Base-by-base conservation (phyloP, 225 moss, liverwort and hornwort genomes). In the Polytrichum commune region DNA sequence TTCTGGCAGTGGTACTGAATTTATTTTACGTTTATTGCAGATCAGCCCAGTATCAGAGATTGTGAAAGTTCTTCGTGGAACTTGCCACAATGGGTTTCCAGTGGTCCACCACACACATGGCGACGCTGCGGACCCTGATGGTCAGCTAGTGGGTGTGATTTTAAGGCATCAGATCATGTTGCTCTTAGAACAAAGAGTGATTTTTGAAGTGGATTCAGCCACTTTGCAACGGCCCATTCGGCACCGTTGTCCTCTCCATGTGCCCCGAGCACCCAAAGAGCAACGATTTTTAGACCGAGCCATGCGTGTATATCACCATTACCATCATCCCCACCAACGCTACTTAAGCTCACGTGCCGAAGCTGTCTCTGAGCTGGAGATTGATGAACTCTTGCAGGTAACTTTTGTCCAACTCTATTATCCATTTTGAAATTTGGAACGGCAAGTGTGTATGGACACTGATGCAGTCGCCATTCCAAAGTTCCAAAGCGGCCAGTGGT, bases 221-320 rank as follows among this genome's bases (percentile, higher is more conserved):
- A 27, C 79, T 3, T 25, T 80, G 69, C 32, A 75, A 62, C 64
- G 69, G 20, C 87, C 84, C 10, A 65, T 77, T 63, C 77, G 75
- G 22, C 75, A 75, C 56, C 63, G 78, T 13, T 38, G 27, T 8
- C 54, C 69, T 55, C 70, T 77, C 18, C 75, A 78, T 53, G 23
- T 79, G 63, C 82, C 79, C 5, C 32, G 73, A 61, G 65, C 77
- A 64, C 77, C 79, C n/a, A 71, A 65, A 5, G 78, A 87, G 79
- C 79, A 85, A 54, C 72, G 53, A 32, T 82, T 76, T 61, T 74
- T 90, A 77, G 92, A 95, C 60, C 74, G 80, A 33, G 87, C 87
- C 19, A 95, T 92, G 95, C 84, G 92, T 23, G 87, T 88, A 18
- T 95, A 90, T 74, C 95, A 95, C 76, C 95, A 92, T 57, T 66